Evolutionary conservation across 805 yeast species (phyloP).

Genomic region (Vanderwaltozyma verrucispora): DNA sequence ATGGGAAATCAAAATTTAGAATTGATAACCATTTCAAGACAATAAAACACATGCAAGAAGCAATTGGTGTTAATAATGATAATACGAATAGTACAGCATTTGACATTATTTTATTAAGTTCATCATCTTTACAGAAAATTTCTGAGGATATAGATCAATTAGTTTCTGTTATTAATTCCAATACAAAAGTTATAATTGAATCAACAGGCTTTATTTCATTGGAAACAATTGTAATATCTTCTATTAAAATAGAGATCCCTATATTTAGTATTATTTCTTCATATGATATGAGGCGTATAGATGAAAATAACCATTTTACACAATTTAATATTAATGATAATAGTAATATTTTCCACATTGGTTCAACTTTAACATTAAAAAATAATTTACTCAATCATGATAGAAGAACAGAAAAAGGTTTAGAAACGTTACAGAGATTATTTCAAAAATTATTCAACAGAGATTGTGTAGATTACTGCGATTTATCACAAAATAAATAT

Average conservation of each 20-base stretch:
- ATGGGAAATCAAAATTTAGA: constrained; percentile 10
- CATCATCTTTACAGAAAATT: constrained; percentile 39
- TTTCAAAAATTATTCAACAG: constrained; percentile 14
- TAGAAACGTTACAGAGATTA: constrained; percentile 11
- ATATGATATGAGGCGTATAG: constrained; percentile 39
- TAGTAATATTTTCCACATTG: constrained; percentile 33
- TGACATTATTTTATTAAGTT: constrained; percentile 37
- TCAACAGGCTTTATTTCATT: constrained; percentile 57
- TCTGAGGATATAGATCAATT: constrained; percentile 31
- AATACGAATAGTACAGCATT: constrained; percentile 11
- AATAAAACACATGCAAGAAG: constrained; percentile 7
- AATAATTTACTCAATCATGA: no score
- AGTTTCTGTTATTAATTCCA: constrained; percentile 27
- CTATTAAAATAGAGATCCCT: constrained; percentile 29
- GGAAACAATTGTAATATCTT: constrained; percentile 49
- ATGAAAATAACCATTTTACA: constrained; percentile 23
- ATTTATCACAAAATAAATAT: constrained; percentile 33
- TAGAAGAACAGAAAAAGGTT: background rate
- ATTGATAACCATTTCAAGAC: constrained; percentile 20
- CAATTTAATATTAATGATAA: constrained; percentile 7
- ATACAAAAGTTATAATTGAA: constrained; percentile 48
- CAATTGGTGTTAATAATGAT: no score
- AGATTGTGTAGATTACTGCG: constrained; percentile 31
- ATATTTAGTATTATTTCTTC: constrained; percentile 53
- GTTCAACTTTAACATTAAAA: no score